phyloP scores from a whole-genome alignment of 1,284 basidiomycete genomes.

The Termitomyces sp. region DNA sequence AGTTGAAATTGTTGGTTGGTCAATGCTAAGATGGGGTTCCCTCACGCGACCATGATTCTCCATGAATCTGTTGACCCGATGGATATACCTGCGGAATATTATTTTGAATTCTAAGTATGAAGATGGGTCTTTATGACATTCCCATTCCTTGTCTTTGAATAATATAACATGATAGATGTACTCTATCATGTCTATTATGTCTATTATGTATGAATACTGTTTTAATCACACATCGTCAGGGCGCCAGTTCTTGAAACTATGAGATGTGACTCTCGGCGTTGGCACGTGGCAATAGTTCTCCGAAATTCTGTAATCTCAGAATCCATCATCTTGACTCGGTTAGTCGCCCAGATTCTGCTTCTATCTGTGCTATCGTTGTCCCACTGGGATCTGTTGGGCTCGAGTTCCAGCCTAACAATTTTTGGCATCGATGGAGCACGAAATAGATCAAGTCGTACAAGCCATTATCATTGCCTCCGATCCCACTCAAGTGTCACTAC shows the following conservation, averaged over 20 bases:
- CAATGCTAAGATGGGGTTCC: background rate
- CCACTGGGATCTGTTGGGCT: background rate
- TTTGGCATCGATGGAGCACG: slow-evolving; percentile 53
- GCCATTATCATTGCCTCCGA: slow-evolving; percentile 83
- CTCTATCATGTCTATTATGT: background rate
- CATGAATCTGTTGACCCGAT: background rate
- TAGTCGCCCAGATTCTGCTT: slow-evolving; percentile 10
- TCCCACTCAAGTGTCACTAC: slow-evolving; percentile 60
- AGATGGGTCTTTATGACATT: background rate
- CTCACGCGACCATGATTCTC: background rate
- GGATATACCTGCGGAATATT: background rate
- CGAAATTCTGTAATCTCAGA: slow-evolving; percentile 17
- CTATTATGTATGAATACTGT: background rate
- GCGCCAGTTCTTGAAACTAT: too few species aligned
- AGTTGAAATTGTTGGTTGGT: background rate
- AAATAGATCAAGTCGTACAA: slow-evolving; percentile 72
- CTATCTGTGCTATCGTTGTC: slow-evolving; percentile 7
- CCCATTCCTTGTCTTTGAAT: background rate
- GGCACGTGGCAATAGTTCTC: slow-evolving; percentile 16
- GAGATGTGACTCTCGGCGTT: slow-evolving; percentile 8
- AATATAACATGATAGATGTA: background rate
- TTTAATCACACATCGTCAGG: background rate
- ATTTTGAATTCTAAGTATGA: background rate
- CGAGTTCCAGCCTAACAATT: slow-evolving; percentile 2
- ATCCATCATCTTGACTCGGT: slow-evolving; percentile 15